Percentiles rank a stretch among this genome's conserved stretches.
Conservation (phyloP, 163 green algal species). For the Coccomyxa subellipsoidea region DNA sequence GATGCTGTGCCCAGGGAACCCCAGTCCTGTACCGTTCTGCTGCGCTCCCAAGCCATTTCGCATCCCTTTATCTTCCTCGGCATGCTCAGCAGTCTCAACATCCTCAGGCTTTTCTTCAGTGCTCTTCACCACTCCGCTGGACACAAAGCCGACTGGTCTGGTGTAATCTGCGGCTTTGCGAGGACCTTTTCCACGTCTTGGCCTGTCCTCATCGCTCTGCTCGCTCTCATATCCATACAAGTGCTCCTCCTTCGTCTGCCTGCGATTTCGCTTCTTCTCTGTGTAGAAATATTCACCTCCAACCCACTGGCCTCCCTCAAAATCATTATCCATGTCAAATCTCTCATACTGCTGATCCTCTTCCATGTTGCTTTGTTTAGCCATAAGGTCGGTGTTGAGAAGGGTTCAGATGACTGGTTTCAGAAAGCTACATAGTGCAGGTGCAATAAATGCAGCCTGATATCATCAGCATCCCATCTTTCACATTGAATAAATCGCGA, state of each 20-base stretch:
- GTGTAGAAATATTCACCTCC: slow-evolving; percentile 83
- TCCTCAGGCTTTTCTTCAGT: slow-evolving; percentile 20
- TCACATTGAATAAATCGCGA: too few relatives aligned
- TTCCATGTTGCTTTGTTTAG: slow-evolving; percentile 25
- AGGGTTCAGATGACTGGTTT: too few relatives aligned
- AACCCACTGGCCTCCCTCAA: slow-evolving; percentile 78
- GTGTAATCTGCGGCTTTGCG: slow-evolving; percentile 64
- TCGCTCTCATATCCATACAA: slow-evolving; percentile 83
- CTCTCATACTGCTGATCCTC: slow-evolving; percentile 58
- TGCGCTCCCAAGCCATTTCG: not conserved
- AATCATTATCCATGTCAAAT: slow-evolving; percentile 76
- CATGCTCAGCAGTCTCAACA: not conserved
- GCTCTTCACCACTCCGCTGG: slow-evolving; percentile 53
- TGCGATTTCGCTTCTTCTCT: slow-evolving; percentile 31
- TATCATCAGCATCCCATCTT: too few relatives aligned
- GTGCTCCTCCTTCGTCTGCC: slow-evolving; percentile 76
- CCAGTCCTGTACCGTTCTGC: slow-evolving; percentile 4
- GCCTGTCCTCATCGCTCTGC: slow-evolving; percentile 29
- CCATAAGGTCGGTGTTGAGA: not conserved
- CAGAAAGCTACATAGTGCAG: too few relatives aligned
- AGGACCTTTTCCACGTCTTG: slow-evolving; percentile 28
- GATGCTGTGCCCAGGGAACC: not conserved
- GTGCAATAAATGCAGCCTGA: too few relatives aligned
- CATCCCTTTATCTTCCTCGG: not conserved
- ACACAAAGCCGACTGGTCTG: slow-evolving; percentile 80